These are phyloP conservation scores for Selaginella tamariscina DNA, from an alignment of 75 land plant genomes.

Conservation along the genomic window DNA sequence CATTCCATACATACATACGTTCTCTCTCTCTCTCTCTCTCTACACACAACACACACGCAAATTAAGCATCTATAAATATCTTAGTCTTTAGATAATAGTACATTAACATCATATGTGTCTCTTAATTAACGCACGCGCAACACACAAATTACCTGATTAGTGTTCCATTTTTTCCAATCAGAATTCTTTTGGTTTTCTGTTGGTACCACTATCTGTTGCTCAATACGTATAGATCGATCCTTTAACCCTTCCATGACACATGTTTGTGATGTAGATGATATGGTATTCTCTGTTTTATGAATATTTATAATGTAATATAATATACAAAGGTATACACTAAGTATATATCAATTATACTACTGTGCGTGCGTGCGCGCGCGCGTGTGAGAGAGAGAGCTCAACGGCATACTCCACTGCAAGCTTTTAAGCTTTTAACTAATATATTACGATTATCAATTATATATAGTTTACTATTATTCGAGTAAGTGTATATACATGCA, in stretches of 20 bases:
- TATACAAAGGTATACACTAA: background rate
- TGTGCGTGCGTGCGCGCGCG: background rate
- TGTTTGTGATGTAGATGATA: conserved; percentile 72
- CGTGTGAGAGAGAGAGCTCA: background rate
- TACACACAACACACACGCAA: background rate
- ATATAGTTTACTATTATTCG: no score
- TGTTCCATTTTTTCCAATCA: conserved; percentile 78
- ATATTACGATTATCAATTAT: no score
- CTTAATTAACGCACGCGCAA: background rate
- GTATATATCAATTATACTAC: background rate
- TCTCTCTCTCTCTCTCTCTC: no score
- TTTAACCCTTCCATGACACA: conserved; percentile 69
- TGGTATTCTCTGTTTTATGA: conserved; percentile 60
- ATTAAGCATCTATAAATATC: background rate
- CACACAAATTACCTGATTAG: conserved; percentile 57
- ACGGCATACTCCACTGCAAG: background rate
- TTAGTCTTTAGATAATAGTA: conserved; percentile 27
- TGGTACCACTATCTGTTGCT: conserved; percentile 66
- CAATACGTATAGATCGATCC: conserved; percentile 85
- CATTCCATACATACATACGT: background rate
- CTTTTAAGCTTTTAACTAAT: background rate
- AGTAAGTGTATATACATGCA: no score
- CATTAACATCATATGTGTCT: background rate
- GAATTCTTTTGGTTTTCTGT: conserved; percentile 69
- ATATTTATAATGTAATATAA: background rate